Percentiles rank a stretch among this genome's conserved stretches.
Evolutionary conservation across 179 eudicot species (phyloP).

Genomic region (Patellifolia procumbens): DNA sequence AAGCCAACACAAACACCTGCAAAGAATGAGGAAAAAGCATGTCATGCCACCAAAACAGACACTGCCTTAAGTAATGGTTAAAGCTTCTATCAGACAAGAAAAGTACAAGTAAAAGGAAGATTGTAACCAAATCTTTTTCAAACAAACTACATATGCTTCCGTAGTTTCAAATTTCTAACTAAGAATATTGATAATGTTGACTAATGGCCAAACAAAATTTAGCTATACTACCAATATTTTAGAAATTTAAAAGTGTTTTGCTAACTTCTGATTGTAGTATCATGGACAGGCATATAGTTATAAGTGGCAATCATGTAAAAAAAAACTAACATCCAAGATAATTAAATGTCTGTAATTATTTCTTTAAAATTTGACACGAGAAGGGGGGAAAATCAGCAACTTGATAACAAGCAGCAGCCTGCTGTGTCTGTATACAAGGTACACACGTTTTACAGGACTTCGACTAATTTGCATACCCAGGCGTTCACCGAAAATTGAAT

Average conservation of each 20-base stretch:
- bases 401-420: background rate
- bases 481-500: slow-evolving; percentile 88
- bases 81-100: slow-evolving; percentile 5
- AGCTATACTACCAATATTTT: background rate
- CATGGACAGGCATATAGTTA: background rate
- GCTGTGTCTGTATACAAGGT: background rate
- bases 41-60: slow-evolving; percentile 14
- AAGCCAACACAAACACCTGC: slow-evolving; percentile 85
- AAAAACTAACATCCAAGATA: background rate
- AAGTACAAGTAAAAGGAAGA: background rate
- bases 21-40: slow-evolving; percentile 4
- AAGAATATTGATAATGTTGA: background rate
- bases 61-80: slow-evolving; percentile 4
- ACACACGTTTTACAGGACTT: background rate
- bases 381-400: background rate
- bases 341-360: background rate
- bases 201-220: background rate
- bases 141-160: background rate
- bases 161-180: background rate
- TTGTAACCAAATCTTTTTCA: background rate
- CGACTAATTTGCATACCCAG: slow-evolving; percentile 58
- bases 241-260: background rate
- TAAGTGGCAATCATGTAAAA: background rate
- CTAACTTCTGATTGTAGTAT: background rate
- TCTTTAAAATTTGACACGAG: background rate